Evolutionary conservation across 2,329 filamentous ascomycete species (phyloP).

Genomic region (Nannizzia gypsea): DNA sequence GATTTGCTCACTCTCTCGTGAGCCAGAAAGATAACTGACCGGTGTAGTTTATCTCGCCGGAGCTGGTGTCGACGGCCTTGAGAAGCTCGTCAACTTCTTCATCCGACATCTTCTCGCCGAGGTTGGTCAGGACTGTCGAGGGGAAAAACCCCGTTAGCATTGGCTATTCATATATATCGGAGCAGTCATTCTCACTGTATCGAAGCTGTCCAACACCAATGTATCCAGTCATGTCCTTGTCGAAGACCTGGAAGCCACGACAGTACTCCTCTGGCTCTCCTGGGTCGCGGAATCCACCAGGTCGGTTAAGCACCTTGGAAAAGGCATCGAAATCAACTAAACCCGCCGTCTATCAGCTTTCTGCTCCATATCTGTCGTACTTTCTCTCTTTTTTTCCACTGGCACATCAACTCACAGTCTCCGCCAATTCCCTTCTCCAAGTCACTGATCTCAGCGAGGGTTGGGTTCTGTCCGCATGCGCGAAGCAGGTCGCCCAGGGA

Average conservation of each 20-base stretch:
- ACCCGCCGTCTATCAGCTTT: not conserved
- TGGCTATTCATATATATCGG: not conserved
- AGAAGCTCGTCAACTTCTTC: constrained; percentile 98
- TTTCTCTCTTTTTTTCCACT: not conserved
- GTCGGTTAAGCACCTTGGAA: constrained; percentile 90
- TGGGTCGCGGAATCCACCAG: constrained; percentile 93
- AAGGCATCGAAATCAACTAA: constrained; percentile 97
- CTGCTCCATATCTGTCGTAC: not conserved
- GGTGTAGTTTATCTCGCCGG: constrained; percentile 94
- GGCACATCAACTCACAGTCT: constrained; percentile 60
- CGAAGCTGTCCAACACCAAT: constrained; percentile 96
- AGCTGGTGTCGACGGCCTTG: constrained; percentile 94
- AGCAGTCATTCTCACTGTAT: constrained; percentile 47
- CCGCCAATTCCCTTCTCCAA: constrained; percentile 79
- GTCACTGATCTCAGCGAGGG: constrained; percentile 80
- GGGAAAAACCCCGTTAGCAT: not conserved
- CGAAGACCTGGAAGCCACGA: constrained; percentile 96
- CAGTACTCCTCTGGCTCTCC: constrained; percentile 98
- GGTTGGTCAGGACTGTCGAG: constrained; percentile 67
- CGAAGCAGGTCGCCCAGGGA: constrained; percentile 86
- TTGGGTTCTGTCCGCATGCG: constrained; percentile 96
- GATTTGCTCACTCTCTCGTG: constrained; percentile 1
- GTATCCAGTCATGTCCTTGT: constrained; percentile 97
- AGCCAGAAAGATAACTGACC: constrained; percentile 43
- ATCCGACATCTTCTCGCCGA: constrained; percentile 98